Evolutionary conservation across 768 basidiomycete species (phyloP), one percentile per base, ranked within the genome.

Genomic region (Pisolithus albus): DNA sequence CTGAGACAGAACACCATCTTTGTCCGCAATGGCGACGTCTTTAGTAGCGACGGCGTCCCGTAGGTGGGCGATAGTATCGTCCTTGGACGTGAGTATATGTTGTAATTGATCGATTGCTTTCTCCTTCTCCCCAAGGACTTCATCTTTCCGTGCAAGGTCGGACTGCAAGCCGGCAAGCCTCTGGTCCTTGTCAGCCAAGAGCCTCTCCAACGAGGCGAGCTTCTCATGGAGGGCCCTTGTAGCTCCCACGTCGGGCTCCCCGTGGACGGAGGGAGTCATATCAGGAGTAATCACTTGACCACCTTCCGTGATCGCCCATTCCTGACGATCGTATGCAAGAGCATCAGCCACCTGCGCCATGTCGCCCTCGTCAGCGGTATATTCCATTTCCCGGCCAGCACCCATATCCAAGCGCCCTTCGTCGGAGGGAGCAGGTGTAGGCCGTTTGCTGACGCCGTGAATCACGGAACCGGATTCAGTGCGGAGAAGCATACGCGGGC

Each of bases 401-500:
- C 54, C 44, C 11, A 40, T 21, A 4, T 32, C 38, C 46, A 67
- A 49, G 60, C 58, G 56, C 18, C 21, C 38, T 11, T 37, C 45
- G 23, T 52, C 46, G 32, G 71, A 78, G 30, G 77, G 76, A 19
- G 75, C 75, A 48, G 79, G 79, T 1, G 78, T 79, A 9, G 77
- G 77, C 21, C 68, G 76, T 55, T 74, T 75, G 64, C 75, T 78
- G 34, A 75, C 38, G 32, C 68, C 59, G 44, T 73, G 69, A 51
- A 80, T 79, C 44, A 70, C 56, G 3, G 79, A 75, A 2, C 78
- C 78, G 9, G 77, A 77, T 50, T 71, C 69, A 7, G 78, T 77
- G 36, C 74, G 67, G 32, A 58, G 54, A 23, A 46, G 30, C 38
- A 53, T 23, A 15, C 28, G 16, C 19, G 38, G 16, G 39, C 18